These are phyloP conservation scores for Hortaea werneckii DNA, from an alignment of 2,329 filamentous ascomycete species.

Conservation along the genomic window DNA sequence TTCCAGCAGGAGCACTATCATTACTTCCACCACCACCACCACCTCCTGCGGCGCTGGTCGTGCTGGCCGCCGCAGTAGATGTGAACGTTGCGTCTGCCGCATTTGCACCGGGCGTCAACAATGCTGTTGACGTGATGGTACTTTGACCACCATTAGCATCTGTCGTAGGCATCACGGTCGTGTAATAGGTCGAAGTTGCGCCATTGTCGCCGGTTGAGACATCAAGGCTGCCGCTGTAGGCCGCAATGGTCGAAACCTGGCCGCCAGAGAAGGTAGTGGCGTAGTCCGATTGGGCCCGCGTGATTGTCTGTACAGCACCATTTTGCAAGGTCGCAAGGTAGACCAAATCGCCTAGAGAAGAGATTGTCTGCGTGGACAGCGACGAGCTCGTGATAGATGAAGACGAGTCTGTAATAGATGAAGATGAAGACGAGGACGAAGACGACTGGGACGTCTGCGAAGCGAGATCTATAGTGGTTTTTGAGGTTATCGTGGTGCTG, in stretches of 20 bases:
- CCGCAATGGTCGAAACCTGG: conserved; percentile 13
- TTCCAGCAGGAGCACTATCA: conserved; percentile 35
- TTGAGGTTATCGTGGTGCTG: conserved; percentile 12
- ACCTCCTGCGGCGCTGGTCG: background rate
- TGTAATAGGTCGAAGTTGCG: conserved; percentile 1
- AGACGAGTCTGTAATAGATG: background rate
- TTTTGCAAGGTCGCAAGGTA: conserved; percentile 18
- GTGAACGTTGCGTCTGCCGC: background rate
- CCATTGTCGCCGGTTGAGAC: conserved; percentile 2
- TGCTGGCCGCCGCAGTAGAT: background rate
- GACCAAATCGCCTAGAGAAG: conserved; percentile 5
- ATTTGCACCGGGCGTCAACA: background rate
- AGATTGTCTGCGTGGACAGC: background rate
- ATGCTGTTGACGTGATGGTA: conserved; percentile 8
- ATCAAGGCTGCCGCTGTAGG: conserved; percentile 4
- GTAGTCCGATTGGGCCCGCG: conserved; percentile 12
- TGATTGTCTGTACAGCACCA: conserved; percentile 16
- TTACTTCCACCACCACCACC: conserved; percentile 7
- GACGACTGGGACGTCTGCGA: background rate
- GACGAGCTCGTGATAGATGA: background rate
- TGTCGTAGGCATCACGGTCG: background rate
- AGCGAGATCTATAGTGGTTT: conserved; percentile 9
- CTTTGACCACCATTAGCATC: conserved; percentile 2
- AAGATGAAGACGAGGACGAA: background rate
- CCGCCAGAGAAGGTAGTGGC: conserved; percentile 19